Evolutionary conservation across 2,329 filamentous ascomycete genomes (phyloP), one percentile per base, ranked within the genome.

Genomic region (Byssochlamys sp.): DNA sequence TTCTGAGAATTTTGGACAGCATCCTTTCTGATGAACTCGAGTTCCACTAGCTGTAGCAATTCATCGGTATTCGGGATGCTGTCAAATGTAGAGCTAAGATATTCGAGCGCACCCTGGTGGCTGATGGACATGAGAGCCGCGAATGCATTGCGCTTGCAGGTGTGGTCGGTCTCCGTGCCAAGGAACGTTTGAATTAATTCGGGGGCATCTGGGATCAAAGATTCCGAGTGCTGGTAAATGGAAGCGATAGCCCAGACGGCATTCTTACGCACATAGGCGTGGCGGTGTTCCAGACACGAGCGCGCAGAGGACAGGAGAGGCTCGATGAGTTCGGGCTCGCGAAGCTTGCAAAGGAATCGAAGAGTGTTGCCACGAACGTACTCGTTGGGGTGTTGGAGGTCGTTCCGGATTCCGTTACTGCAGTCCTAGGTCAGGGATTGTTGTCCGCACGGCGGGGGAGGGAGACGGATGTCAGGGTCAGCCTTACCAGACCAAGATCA

Each of bases 361-460:
- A 99, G 81, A n/a, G 94, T 99, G 73, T 96, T 96, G 71, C 94
- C 94, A 65, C 94, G 86, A 65, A 99, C 91, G 76, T 96, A 99
- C 81, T 99, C 94, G 80, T 99, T 97, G 58, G 94, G 86, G 68
- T 96, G 92, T 73, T 97, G 92, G 60, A 99, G 81, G 71, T 99
- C 94, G 75, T 97, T 96, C 70, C 92, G 87, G 70, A 99, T 97
- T 64, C 94, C 94, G 76, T 99, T 99, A 77, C 92, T 96, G 67
- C 56, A 11, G 31, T 29, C 27, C 4, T 35, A 4, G 14, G 28
- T 61, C 28, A 61, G 54, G 35, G 9, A 19, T 11, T 19, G 14
- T 11, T 25, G 14, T 19, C 39, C 39, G n/a, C n/a, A 19, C 39
- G 14, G 29, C 4, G 29, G 29, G 39, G 39, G 39, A 24, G n/a